Conservation (phyloP, 352 stramenopile species). For the Phytophthora syringae region DNA sequence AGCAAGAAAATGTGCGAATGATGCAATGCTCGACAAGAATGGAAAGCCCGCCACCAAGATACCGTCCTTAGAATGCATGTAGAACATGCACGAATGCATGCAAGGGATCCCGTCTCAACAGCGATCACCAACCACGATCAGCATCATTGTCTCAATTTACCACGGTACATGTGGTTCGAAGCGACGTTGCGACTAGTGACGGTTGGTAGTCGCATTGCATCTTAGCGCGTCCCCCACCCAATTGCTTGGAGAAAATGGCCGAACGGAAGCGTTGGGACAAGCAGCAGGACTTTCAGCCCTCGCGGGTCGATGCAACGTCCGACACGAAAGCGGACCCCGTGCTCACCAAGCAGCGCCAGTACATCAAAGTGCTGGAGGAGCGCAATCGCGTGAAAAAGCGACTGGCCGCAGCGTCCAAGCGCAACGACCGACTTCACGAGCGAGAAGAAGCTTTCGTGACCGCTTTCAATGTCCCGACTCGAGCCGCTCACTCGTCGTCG, state of each 20-base stretch:
- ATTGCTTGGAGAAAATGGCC: slow-evolving; percentile 28
- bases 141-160: too few relatives aligned
- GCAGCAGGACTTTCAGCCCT: slow-evolving; percentile 37
- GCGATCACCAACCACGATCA: background rate
- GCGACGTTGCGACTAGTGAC: slow-evolving; percentile 5
- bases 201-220: slow-evolving; percentile 1
- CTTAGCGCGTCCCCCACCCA: background rate
- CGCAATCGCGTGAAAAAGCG: slow-evolving; percentile 86
- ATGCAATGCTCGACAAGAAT: background rate
- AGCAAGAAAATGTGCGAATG: slow-evolving; percentile 15
- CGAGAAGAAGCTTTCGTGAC: slow-evolving; percentile 82
- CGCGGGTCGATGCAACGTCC: background rate
- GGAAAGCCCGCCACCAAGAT: too few relatives aligned
- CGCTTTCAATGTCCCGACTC: slow-evolving; percentile 71
- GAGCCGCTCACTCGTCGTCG: slow-evolving; percentile 13
- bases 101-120: background rate
- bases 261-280: slow-evolving; percentile 61
- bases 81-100: slow-evolving; percentile 23
- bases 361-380: slow-evolving; percentile 87
- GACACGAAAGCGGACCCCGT: slow-evolving; percentile 51
- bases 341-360: slow-evolving; percentile 80
- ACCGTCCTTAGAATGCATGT: slow-evolving; percentile 23
- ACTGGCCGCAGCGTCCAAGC: slow-evolving; percentile 64
- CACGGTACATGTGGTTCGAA: too few relatives aligned
- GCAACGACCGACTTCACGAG: slow-evolving; percentile 59